Base-by-base conservation (phyloP, 129 eudicot species). In the Flaveria robusta region DNA sequence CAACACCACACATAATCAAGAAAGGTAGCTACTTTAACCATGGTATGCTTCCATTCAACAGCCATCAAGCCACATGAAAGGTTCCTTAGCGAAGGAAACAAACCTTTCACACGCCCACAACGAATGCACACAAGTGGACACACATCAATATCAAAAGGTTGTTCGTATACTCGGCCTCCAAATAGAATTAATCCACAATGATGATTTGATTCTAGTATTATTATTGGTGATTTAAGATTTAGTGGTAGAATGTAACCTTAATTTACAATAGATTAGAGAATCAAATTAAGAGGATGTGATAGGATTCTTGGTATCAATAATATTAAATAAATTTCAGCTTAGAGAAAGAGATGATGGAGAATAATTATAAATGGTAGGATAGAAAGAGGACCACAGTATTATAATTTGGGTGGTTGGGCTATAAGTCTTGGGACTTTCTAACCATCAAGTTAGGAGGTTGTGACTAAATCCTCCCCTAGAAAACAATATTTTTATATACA, bases 371-470 rank as follows among this genome's bases (percentile, higher is more conserved):
- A 42, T 67, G 67, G 63, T 74, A 45, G 78, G 74, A 72, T 79
- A 67, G 41, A 20, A 70, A 69, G 79, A 73, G 83, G 83, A 80
- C 83, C 83, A 80, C 83, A 66, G 64, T 80, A 80, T 73, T 80
- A 73, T 80, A 79, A 80, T 55, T 80, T 80, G 75, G 83, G 83
- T 80, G 79, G 83, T 80, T 80, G 83, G 83, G 75, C 79, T 80
- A 79, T 58, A 66, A 80, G 79, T 80, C 79, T 80, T 66, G 70
- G 79, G 79, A 66, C 79, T 80, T 74, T 80, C 63, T 80, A 80
- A 80, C 83, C 79, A 80, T 80, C 83, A 80, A 73, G 83, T 80
- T 80, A 74, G 70, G 70, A 80, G 42, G 58, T 18, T 73, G 83
- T 80, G 79, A 80, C 75, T 80, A 67, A 74, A 80, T 68, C 79